phyloP scores from a whole-genome alignment of 2,329 filamentous ascomycete genomes.

The Fusarium oxysporum region DNA sequence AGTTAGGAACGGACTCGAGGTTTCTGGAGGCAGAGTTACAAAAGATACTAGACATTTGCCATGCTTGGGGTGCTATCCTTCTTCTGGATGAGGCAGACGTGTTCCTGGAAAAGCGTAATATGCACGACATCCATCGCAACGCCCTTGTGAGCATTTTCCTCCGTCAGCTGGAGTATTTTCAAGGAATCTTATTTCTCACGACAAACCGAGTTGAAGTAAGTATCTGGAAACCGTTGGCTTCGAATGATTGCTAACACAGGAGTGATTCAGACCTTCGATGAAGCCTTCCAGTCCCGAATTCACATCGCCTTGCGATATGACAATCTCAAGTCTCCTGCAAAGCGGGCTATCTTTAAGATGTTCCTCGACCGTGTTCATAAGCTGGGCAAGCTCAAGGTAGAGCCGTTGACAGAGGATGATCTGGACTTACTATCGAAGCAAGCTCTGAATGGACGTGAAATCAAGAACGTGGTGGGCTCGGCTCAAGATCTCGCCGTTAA shows the following conservation, averaged over 20 bases:
- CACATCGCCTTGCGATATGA: slow-evolving; percentile 88
- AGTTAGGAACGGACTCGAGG: slow-evolving; percentile 81
- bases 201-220: slow-evolving; percentile 82
- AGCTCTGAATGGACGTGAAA: slow-evolving; percentile 74
- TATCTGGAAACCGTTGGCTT: not conserved
- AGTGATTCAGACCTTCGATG: slow-evolving; percentile 78
- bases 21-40: slow-evolving; percentile 81
- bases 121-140: slow-evolving; percentile 87
- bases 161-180: slow-evolving; percentile 88
- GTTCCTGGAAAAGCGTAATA: slow-evolving; percentile 84
- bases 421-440: slow-evolving; percentile 74
- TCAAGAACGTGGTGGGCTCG: slow-evolving; percentile 88
- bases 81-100: slow-evolving; percentile 89
- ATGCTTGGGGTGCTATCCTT: slow-evolving; percentile 86
- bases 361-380: slow-evolving; percentile 80
- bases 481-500: slow-evolving; percentile 86
- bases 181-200: slow-evolving; percentile 89
- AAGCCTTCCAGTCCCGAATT: slow-evolving; percentile 89
- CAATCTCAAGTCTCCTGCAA: slow-evolving; percentile 76
- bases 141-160: slow-evolving; percentile 89
- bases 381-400: slow-evolving; percentile 70
- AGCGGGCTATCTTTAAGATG: slow-evolving; percentile 84
- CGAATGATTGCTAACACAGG: slow-evolving; percentile 3
- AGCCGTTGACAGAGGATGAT: slow-evolving; percentile 74
- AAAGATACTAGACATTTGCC: slow-evolving; percentile 86